Evolutionary conservation across 129 eudicot genomes (phyloP), one percentile per base, ranked within the genome.

Genomic region (Escallonia herrerae): DNA sequence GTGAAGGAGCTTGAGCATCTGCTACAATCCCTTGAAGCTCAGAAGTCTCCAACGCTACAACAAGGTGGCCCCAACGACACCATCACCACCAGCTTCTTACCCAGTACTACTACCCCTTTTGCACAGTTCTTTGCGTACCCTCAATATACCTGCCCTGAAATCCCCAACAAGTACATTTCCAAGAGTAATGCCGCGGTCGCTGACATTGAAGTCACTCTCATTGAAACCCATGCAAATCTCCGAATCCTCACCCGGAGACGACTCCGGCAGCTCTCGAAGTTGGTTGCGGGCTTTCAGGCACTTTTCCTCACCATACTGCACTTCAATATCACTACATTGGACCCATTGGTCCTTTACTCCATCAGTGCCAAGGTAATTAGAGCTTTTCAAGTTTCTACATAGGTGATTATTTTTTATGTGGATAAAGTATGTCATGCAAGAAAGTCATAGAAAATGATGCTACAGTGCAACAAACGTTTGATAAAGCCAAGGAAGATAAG

Each of bases 1-100:
- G 97, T 91, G 60, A 91, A 91, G 82, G 88, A 87, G 67, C 96
- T 91, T 40, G 97, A 91, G 73, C 97, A 87, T 72, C 77, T 85
- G 12, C 71, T 91, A 38, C 97, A 91, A 14, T 76, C 90, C 50
- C 97, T 91, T 51, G 97, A 87, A 75, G 90, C 86, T 59, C 81
- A 87, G 67, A 91, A 87, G 15, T 75, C 68, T 47, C 40, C 48
- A 33, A 14, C 63, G 44, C 61, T 38, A 44, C 78, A 74, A 70
- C 75, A 73, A 48, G 8, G 42, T 56, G 14, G 42, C 43, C n/a
- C 48, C 39, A 61, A 7, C 15, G 58, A 60, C 46, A 47, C 56
- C 37, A 54, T 8, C 14, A 9, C 62, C 54, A 53, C 15, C 58
- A n/a, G 7, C 22, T 53, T 53, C 58, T 53, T 53, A 4, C 33